phyloP scores from a whole-genome alignment of 345 rosid species.

The Excoecaria agallocha region DNA sequence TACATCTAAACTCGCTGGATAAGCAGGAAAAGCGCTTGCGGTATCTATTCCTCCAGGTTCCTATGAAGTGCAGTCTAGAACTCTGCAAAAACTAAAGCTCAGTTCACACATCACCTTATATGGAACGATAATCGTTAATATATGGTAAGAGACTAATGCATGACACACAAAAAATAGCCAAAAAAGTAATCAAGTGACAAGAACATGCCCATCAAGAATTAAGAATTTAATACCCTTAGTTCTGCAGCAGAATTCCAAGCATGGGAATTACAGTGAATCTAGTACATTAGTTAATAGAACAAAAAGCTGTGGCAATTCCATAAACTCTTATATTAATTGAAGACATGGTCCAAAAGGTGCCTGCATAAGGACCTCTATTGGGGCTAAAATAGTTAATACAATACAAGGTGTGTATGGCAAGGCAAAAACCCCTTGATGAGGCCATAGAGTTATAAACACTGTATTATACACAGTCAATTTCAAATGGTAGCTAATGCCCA shows the following conservation, averaged over 20 bases:
- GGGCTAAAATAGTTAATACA: neutral
- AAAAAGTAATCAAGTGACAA: neutral
- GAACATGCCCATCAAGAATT: neutral
- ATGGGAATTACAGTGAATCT: neutral
- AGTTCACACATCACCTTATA: conserved; percentile 1
- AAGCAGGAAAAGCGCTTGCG: conserved; percentile 61
- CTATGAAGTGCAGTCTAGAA: conserved; percentile 97
- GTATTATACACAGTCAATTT: neutral
- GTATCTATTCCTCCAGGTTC: conserved; percentile 96
- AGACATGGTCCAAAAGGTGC: neutral
- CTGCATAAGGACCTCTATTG: neutral
- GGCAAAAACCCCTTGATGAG: neutral
- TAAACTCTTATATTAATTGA: neutral
- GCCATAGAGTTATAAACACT: neutral
- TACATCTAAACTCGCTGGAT: conserved; percentile 34
- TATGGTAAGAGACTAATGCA: neutral
- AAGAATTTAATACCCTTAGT: neutral
- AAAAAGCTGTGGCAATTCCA: neutral
- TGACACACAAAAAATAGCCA: neutral
- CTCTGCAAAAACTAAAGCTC: conserved; percentile 45
- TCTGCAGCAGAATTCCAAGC: neutral
- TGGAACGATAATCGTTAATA: neutral
- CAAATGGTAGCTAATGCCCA: neutral
- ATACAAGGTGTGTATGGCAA: neutral
- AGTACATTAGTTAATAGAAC: neutral